Evolutionary conservation across 306 rosid species (phyloP).

Genomic region (Corylus avellana): DNA sequence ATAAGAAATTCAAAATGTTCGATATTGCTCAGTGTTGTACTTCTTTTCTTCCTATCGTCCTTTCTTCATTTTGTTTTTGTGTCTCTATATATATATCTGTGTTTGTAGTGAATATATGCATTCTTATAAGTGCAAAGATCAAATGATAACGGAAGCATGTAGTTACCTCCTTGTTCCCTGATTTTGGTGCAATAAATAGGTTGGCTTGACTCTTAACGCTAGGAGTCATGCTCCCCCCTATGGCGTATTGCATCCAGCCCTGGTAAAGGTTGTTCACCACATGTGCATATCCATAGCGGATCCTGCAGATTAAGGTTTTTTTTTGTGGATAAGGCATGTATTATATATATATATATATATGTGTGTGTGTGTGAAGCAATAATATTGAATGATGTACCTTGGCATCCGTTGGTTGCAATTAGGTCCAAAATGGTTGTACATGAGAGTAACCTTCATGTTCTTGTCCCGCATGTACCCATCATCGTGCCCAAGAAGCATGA

Average conservation of each 20-base stretch:
- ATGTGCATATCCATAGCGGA: slow-evolving; percentile 11
- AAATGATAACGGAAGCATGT: background rate
- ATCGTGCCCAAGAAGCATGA: slow-evolving; percentile 7
- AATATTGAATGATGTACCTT: background rate
- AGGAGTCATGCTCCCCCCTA: slow-evolving; percentile 4
- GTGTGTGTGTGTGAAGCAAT: no score
- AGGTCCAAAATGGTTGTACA: slow-evolving; percentile 18
- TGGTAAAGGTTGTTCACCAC: slow-evolving; percentile 39
- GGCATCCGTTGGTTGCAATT: slow-evolving; percentile 20
- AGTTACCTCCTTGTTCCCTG: slow-evolving; percentile 36
- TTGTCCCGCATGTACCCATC: background rate
- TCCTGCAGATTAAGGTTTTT: background rate
- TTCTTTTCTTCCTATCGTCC: no score
- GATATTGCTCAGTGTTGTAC: no score
- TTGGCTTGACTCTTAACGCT: slow-evolving; percentile 48
- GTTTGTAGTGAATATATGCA: background rate
- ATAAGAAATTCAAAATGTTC: no score
- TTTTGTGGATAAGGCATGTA: background rate
- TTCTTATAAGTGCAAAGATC: background rate
- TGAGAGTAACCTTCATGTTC: slow-evolving; percentile 15
- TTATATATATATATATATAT: background rate
- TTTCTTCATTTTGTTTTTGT: no score
- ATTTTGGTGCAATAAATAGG: slow-evolving; percentile 44
- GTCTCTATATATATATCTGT: no score
- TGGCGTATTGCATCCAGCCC: slow-evolving; percentile 14